Evolutionary conservation across 2,329 filamentous ascomycete species (phyloP).

Genomic region (Teratosphaeria epicoccoides): DNA sequence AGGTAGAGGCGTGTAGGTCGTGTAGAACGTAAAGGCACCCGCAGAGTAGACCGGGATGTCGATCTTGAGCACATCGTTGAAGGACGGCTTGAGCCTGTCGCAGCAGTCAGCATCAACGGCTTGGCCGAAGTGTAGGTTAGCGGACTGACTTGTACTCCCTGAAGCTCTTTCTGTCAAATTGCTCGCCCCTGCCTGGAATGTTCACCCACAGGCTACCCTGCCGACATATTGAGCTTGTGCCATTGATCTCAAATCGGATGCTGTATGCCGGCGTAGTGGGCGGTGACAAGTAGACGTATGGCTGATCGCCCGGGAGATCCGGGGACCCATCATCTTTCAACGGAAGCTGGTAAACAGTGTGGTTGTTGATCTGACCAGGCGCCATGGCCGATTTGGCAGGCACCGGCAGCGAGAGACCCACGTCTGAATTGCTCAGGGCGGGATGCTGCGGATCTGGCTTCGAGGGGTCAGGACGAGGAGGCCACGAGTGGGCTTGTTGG

Average conservation of each 20-base stretch:
- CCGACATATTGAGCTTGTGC: slow-evolving; percentile 88
- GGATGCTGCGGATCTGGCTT: neutral
- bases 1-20: slow-evolving; percentile 80
- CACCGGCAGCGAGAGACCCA: neutral
- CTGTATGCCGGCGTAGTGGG: slow-evolving; percentile 61
- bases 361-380: slow-evolving; percentile 27
- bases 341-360: slow-evolving; percentile 67
- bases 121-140: neutral
- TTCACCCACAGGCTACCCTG: slow-evolving; percentile 96
- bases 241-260: slow-evolving; percentile 82
- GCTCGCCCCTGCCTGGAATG: slow-evolving; percentile 64
- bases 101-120: slow-evolving; percentile 8
- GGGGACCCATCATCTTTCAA: slow-evolving; percentile 90
- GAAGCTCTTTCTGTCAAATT: slow-evolving; percentile 71
- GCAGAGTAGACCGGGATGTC: slow-evolving; percentile 73
- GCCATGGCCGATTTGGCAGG: slow-evolving; percentile 19
- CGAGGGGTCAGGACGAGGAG: neutral
- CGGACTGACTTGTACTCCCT: slow-evolving; percentile 71
- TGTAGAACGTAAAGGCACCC: slow-evolving; percentile 90
- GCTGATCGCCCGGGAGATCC: slow-evolving; percentile 61
- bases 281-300: slow-evolving; percentile 81
- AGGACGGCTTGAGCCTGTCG: slow-evolving; percentile 71
- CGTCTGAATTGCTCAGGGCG: neutral
- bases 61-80: slow-evolving; percentile 84
- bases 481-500: slow-evolving; percentile 1